Evolutionary conservation across 202 grass and related monocot species (phyloP), one percentile per base, ranked within the genome.

Genomic region (Saccharum hybrid): DNA sequence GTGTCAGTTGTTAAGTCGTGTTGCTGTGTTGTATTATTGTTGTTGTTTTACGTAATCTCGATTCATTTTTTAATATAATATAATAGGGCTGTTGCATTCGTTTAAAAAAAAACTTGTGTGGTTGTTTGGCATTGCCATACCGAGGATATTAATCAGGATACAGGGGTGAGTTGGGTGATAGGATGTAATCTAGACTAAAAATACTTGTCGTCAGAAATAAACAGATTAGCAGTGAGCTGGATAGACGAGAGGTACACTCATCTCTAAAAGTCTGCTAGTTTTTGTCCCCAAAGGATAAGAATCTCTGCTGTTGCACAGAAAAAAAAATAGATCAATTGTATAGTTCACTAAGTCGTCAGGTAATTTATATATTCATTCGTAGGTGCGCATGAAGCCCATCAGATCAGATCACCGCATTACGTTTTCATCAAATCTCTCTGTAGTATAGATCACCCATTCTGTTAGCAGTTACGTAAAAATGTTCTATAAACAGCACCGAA

Each of bases 371-470:
- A n/a, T 21, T 8, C 18, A 21, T n/a, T 54, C 52, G 21, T 19
- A 18, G 52, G 18, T 7, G 52, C n/a, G n/a, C 56, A 23, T 1
- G 57, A 61, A 26, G 23, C 11, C 7, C 31, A 68, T 41, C 52
- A 63, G 72, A 77, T 72, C 69, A 70, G 54, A 81, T 81, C 87
- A 37, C 63, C 37, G 23, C 37, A 81, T 14, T 71, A 54, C 28
- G 16, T 42, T 68, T 77, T 10, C 0, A 39, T 31, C 22, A 68
- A 49, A 31, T 75, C 57, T 56, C 54, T 36, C 66, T 66, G 71
- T 59, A 66, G 62, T 85, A 16, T 52, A 49, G 39, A 71, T 31
- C 68, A 52, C 51, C 41, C 37, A 31, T 21, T 64, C 16, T 38
- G 38, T 36, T 56, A 63, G 41, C 56, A 71, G 39, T 46, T 72